Evolutionary conservation across 495 filamentous ascomycete species (phyloP).

Genomic region (Immersiella caudata): DNA sequence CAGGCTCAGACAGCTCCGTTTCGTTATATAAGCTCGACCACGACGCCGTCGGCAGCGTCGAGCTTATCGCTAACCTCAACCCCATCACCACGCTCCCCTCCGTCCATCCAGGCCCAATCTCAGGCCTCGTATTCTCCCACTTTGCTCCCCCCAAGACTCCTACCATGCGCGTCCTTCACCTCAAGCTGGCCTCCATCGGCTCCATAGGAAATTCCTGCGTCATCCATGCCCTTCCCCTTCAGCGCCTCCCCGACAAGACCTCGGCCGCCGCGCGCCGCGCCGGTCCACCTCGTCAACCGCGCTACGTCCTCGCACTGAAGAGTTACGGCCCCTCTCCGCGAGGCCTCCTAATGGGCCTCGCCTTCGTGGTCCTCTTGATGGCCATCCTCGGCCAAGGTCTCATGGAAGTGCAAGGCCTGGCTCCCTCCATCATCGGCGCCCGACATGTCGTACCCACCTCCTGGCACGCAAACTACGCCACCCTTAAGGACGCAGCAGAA

Average conservation of each 20-base stretch:
- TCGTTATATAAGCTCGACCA: conserved; percentile 73
- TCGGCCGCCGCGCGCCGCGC: conserved; percentile 48
- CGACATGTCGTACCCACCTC: conserved; percentile 28
- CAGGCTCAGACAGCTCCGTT: conserved; percentile 81
- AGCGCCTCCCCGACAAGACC: conserved; percentile 45
- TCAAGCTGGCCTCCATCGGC: conserved; percentile 79
- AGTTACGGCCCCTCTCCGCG: conserved; percentile 52
- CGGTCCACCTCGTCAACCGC: conserved; percentile 47
- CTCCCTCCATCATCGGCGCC: conserved; percentile 58
- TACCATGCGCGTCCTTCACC: conserved; percentile 54
- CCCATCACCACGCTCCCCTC: conserved; percentile 65
- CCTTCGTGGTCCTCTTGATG: conserved; percentile 58
- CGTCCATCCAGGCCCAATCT: conserved; percentile 85
- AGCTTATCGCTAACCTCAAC: conserved; percentile 60
- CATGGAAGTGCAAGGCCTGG: conserved; percentile 66
- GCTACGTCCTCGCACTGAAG: conserved; percentile 70
- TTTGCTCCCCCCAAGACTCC: conserved; percentile 59
- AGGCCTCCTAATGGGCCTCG: conserved; percentile 50
- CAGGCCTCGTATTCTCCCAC: conserved; percentile 76
- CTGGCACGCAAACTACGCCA: conserved; percentile 25
- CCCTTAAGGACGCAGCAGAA: background rate
- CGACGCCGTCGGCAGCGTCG: conserved; percentile 44
- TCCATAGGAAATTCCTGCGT: conserved; percentile 83
- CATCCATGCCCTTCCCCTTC: conserved; percentile 81
- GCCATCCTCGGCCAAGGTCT: conserved; percentile 66